Conservation (phyloP, 192 early-diverging fungal genomes). For the Spinellus fusiger region DNA sequence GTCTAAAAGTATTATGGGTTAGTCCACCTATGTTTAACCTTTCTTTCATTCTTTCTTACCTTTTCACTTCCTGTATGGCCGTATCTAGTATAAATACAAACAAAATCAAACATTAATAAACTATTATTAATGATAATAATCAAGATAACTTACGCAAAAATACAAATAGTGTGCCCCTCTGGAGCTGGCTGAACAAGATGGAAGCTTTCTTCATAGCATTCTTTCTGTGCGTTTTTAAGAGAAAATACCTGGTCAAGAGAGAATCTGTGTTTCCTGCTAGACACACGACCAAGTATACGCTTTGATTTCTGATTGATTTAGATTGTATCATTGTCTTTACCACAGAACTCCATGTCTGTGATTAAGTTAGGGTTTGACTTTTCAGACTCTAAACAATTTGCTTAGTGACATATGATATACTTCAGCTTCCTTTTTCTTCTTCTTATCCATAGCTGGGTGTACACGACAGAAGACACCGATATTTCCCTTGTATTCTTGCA, state of each 20-base stretch:
- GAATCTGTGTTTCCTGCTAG: constrained; percentile 64
- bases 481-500: constrained; percentile 94
- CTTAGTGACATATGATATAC: neutral
- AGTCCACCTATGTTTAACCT: no score
- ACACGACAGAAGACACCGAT: constrained; percentile 96
- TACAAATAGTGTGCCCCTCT: constrained; percentile 96
- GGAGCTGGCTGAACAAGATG: constrained; percentile 92
- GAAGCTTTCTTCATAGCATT: constrained; percentile 92
- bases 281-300: constrained; percentile 18
- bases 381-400: neutral
- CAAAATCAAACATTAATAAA: neutral
- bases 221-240: constrained; percentile 57
- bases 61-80: constrained; percentile 96
- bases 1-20: constrained; percentile 32
- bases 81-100: constrained; percentile 27
- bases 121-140: no score
- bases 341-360: constrained; percentile 41
- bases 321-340: constrained; percentile 62
- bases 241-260: constrained; percentile 84
- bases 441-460: constrained; percentile 57
- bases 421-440: no score
- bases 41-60: no score
- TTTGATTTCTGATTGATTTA: constrained; percentile 59
- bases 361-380: neutral
- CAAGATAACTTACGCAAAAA: constrained; percentile 84